Evolutionary conservation across 345 rosid genomes (phyloP), one percentile per base, ranked within the genome.

Genomic region (Pistacia integerrima): DNA sequence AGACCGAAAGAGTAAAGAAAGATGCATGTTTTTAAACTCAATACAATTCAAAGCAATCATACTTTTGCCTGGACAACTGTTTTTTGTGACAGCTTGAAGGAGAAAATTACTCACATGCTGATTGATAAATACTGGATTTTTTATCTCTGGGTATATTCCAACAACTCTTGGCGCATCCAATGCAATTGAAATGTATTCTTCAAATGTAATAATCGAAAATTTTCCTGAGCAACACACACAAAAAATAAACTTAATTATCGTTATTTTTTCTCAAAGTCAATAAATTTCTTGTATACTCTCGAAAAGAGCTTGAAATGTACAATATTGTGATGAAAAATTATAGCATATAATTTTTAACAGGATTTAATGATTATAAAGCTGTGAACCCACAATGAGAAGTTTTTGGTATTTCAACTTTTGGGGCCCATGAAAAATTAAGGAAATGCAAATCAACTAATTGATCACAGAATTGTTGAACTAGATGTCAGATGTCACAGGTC

Each of bases 81-180:
- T 73, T 51, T 6, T 13, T 49, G 63, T 35, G 44, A 56, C 11
- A 65, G 63, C 54, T 54, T 41, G 14, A 14, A 65, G 71, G 30
- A 52, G 41, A 46, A 69, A 73, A 65, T 56, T 64, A 81, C 93
- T 88, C 77, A 93, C 97, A 74, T 63, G 90, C 85, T 93, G 90
- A 74, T 96, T 96, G 76, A 92, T 92, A 60, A 96, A 82, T 64
- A 90, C 92, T 3, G 99, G 99, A 75, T 91, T 88, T 79, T 96
- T 96, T 30, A 96, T 96, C 89, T 96, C 99, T 2, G 99, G 98
- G 84, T 96, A 96, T 77, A 96, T 96, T 38, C 99, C 99, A 61
- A 93, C 97, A 69, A 92, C 86, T 88, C 99, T 87, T 41, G 88
- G 74, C 20, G 98, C 97, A 83, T 93, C 92, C 70, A 89, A 76